phyloP scores from a whole-genome alignment of 1,284 basidiomycete genomes.

The Naganishia liquefaciens region DNA sequence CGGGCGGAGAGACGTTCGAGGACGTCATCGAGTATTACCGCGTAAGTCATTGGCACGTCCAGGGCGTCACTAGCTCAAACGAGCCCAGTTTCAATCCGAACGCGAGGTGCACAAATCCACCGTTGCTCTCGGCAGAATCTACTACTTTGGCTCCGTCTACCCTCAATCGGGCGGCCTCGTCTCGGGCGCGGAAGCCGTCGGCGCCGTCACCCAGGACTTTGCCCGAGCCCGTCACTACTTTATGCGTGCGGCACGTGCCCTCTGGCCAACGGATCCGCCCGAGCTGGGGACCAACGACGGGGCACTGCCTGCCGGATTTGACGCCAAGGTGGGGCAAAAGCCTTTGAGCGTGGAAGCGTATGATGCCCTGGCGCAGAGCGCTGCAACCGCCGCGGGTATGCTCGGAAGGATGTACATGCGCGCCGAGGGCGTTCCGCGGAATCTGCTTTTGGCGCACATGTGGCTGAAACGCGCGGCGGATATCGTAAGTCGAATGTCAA shows the following conservation, averaged over 20 bases:
- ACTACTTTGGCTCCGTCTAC: constrained; percentile 88
- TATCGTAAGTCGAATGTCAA: constrained; percentile 48
- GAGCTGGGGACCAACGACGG: constrained; percentile 1
- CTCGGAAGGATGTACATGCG: constrained; percentile 90
- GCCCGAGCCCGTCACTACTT: constrained; percentile 77
- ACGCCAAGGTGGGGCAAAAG: constrained; percentile 46
- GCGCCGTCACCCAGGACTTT: constrained; percentile 73
- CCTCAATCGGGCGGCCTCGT: constrained; percentile 68
- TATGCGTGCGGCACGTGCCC: constrained; percentile 69
- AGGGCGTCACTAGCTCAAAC: not conserved
- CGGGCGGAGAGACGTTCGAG: constrained; percentile 85
- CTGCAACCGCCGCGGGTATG: constrained; percentile 73
- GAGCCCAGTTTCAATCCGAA: constrained; percentile 79
- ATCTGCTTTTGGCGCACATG: constrained; percentile 75
- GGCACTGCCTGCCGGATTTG: constrained; percentile 33
- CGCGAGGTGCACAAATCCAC: constrained; percentile 81
- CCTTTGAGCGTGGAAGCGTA: constrained; percentile 59
- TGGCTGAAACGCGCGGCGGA: constrained; percentile 91
- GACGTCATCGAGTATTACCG: constrained; percentile 89
- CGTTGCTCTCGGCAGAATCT: constrained; percentile 85
- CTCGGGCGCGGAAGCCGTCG: constrained; percentile 85
- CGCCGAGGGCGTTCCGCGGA: constrained; percentile 84
- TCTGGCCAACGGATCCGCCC: constrained; percentile 64
- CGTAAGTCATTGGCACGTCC: constrained; percentile 57
- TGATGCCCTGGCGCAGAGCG: constrained; percentile 65